Percentiles rank a stretch among this genome's conserved stretches.
These are phyloP conservation scores for Noccaea bulbosa DNA, from an alignment of 345 rosid genomes.

Conservation along the genomic window DNA sequence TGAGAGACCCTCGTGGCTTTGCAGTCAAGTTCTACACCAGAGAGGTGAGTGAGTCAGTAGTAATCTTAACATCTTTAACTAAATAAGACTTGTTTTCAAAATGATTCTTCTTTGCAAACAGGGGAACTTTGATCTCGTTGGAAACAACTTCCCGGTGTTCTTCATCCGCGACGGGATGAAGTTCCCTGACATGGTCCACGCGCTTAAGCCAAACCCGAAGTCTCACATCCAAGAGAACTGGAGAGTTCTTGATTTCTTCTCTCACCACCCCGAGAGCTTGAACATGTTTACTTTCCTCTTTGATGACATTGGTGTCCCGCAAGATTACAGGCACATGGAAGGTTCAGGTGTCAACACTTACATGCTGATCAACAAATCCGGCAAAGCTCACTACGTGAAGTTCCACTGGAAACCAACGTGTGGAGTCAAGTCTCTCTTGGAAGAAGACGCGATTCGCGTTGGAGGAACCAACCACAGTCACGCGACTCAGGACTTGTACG, in stretches of 20 bases:
- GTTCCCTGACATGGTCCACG: constrained; percentile 93
- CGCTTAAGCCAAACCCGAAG: constrained; percentile 94
- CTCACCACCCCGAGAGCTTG: constrained; percentile 92
- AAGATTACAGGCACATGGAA: constrained; percentile 93
- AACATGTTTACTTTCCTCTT: constrained; percentile 88
- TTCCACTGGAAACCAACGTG: constrained; percentile 98
- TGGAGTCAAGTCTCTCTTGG: constrained; percentile 84
- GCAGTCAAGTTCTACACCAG: constrained; percentile 94
- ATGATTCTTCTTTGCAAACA: constrained; percentile 26
- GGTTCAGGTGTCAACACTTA: constrained; percentile 95
- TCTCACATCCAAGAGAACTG: constrained; percentile 94
- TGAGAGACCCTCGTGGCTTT: constrained; percentile 92
- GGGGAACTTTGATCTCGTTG: constrained; percentile 99
- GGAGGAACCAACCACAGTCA: constrained; percentile 99
- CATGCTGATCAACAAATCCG: constrained; percentile 81
- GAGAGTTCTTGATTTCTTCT: constrained; percentile 94
- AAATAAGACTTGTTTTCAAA: not conserved
- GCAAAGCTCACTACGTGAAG: constrained; percentile 78
- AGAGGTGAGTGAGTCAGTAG: constrained; percentile 53
- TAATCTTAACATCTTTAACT: not conserved
- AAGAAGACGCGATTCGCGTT: constrained; percentile 82
- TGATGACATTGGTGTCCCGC: constrained; percentile 91
- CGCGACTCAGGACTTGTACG: constrained; percentile 91
- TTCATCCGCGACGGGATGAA: constrained; percentile 95
- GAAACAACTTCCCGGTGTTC: constrained; percentile 97